phyloP scores from a whole-genome alignment of 345 rosid genomes.

The Euphorbia lathyris region DNA sequence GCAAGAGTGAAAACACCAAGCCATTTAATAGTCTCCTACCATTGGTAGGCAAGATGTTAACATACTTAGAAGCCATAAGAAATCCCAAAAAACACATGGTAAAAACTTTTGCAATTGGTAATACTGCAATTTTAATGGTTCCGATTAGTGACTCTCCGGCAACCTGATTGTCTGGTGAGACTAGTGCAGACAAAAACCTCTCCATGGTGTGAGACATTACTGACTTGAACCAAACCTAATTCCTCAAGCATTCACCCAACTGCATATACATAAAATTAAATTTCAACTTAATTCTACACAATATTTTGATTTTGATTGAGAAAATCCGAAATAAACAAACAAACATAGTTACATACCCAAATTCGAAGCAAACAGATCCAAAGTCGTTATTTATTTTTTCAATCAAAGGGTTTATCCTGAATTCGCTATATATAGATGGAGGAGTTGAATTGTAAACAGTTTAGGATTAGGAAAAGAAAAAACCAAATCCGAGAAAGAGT shows the following conservation, averaged over 20 bases:
- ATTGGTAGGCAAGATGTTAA: constrained; percentile 82
- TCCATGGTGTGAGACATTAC: constrained; percentile 23
- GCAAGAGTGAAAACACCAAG: constrained; percentile 96
- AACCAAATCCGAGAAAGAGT: too few relatives aligned
- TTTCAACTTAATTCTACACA: neutral
- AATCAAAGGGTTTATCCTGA: too few relatives aligned
- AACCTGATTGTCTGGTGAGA: constrained; percentile 28
- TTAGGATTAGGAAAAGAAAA: too few relatives aligned
- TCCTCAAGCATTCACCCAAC: constrained; percentile 5
- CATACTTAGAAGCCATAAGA: constrained; percentile 96
- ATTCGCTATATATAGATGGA: too few relatives aligned
- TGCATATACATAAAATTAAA: neutral
- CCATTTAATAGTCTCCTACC: constrained; percentile 93
- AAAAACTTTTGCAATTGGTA: constrained; percentile 96
- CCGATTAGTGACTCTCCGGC: constrained; percentile 55
- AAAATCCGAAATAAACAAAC: neutral
- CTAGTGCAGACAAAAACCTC: constrained; percentile 38
- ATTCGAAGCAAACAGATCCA: neutral
- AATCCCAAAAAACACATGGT: constrained; percentile 92
- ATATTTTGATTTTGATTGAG: neutral
- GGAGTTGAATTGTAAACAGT: too few relatives aligned
- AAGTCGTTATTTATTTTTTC: neutral
- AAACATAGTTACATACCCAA: neutral
- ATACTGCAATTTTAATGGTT: constrained; percentile 77
- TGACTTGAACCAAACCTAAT: neutral